These are phyloP conservation scores for Puccinia coronata DNA, from an alignment of 1,284 basidiomycete species.

Conservation along the genomic window DNA sequence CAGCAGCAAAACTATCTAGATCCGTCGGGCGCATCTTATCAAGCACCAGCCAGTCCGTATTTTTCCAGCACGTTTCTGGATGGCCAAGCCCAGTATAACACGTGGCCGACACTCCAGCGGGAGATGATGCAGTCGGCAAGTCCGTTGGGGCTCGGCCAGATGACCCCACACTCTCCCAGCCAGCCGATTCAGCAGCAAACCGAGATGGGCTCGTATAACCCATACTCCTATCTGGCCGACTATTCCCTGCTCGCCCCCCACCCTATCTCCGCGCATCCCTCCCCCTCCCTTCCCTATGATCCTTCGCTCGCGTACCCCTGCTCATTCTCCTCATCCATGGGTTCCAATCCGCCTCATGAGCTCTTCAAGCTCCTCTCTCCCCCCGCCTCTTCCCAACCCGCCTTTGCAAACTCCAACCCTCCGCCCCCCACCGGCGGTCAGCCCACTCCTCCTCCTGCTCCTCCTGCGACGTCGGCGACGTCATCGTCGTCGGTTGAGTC, in stretches of 20 bases:
- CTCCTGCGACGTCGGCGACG: background rate
- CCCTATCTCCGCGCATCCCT: background rate
- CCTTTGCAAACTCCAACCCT: background rate
- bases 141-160: constrained; percentile 1
- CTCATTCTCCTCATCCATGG: background rate
- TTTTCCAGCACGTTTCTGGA: background rate
- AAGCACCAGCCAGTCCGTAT: background rate
- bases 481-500: background rate
- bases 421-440: background rate
- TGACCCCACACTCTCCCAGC: background rate
- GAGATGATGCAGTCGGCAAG: constrained; percentile 4
- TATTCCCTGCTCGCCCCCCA: background rate
- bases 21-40: background rate
- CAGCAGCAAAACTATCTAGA: background rate
- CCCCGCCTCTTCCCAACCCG: background rate
- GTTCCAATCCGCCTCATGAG: background rate
- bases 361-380: background rate
- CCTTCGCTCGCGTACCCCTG: background rate
- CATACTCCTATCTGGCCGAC: background rate
- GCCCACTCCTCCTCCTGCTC: background rate
- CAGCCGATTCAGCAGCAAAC: background rate
- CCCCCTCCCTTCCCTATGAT: background rate
- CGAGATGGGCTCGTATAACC: background rate
- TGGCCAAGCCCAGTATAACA: background rate
- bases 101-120: background rate